Conservation (phyloP, 208 protist species). For the Trypanosoma scelopori region DNA sequence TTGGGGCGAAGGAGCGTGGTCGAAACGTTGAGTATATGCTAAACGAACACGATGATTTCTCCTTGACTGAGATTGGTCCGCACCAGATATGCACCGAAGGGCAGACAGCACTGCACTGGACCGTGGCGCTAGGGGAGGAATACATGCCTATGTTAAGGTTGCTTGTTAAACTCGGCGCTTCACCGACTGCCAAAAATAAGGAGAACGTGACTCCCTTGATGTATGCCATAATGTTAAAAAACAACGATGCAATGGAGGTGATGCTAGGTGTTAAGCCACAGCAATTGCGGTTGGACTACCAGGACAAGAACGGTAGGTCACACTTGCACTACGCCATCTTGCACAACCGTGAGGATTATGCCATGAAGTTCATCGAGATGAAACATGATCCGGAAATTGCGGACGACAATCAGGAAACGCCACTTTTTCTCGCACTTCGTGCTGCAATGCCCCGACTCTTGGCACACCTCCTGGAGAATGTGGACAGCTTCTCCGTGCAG, state of each 20-base stretch:
- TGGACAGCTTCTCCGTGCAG: constrained; percentile 75
- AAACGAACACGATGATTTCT: constrained; percentile 80
- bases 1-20: constrained; percentile 54
- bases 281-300: constrained; percentile 56
- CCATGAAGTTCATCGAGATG: constrained; percentile 63
- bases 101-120: constrained; percentile 82
- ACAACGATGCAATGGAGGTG: constrained; percentile 48
- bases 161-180: constrained; percentile 63
- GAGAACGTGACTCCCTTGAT: constrained; percentile 75
- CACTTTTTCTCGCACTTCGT: constrained; percentile 61
- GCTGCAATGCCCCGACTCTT: constrained; percentile 60
- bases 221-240: constrained; percentile 74
- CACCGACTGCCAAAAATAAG: constrained; percentile 72
- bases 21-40: constrained; percentile 56
- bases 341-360: constrained; percentile 57
- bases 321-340: constrained; percentile 78
- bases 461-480: constrained; percentile 39
- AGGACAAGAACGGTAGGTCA: constrained; percentile 54
- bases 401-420: constrained; percentile 62
- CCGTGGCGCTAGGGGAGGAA: constrained; percentile 61
- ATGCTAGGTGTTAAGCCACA: constrained; percentile 54
- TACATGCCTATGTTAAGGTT: constrained; percentile 76
- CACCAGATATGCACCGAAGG: constrained; percentile 58
- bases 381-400: constrained; percentile 64
- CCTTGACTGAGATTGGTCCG: constrained; percentile 51